These are phyloP conservation scores for Calonectria crousiana DNA, from an alignment of 2,329 filamentous ascomycete species.

Conservation along the genomic window DNA sequence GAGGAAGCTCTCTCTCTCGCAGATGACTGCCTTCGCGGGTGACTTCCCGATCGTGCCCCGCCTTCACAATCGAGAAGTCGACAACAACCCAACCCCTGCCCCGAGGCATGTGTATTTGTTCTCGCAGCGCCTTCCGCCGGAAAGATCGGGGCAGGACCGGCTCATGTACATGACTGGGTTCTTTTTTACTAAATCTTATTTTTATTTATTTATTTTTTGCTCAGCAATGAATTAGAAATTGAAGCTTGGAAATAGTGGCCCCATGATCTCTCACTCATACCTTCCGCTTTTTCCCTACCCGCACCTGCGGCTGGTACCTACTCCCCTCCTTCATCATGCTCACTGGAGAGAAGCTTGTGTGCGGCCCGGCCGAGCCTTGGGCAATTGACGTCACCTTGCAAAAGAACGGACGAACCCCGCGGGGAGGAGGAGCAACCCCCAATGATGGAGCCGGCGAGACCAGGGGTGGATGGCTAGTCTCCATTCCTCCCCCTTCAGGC, in stretches of 20 bases:
- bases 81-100: neutral
- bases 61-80: neutral
- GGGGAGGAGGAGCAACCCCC: neutral
- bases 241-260: neutral
- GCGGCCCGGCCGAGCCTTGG: neutral
- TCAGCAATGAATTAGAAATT: neutral
- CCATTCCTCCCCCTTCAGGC: neutral
- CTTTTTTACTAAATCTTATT: neutral
- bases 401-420: neutral
- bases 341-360: too few relatives aligned
- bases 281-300: neutral
- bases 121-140: neutral
- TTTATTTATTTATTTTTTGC: neutral
- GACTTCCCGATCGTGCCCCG: constrained; percentile 2
- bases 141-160: neutral
- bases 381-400: neutral
- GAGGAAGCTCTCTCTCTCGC: neutral
- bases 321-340: neutral
- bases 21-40: neutral
- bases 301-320: neutral
- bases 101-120: too few relatives aligned
- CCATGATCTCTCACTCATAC: neutral
- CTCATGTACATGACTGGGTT: neutral
- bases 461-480: neutral
- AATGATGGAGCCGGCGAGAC: neutral